Percentiles rank a stretch among this genome's conserved stretches.
These are phyloP conservation scores for Dictyostelium brefeldianum DNA, from an alignment of 78 protist species.

Conservation along the genomic window DNA sequence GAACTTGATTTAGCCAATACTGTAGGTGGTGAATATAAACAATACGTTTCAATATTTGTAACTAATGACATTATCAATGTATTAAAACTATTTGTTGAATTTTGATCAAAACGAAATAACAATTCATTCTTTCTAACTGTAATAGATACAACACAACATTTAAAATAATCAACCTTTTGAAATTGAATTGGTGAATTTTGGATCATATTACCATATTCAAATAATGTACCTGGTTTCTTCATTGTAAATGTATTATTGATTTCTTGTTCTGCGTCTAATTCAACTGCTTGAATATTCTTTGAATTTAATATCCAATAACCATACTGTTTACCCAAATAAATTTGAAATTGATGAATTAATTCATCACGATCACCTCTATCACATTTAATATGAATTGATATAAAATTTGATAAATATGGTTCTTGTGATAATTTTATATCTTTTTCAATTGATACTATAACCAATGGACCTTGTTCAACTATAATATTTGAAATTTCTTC, in stretches of 20 bases:
- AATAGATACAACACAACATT: not conserved
- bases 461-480: not conserved
- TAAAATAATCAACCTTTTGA: not conserved
- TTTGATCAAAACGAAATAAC: no score
- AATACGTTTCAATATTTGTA: not conserved
- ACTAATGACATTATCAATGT: no score
- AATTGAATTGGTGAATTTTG: not conserved
- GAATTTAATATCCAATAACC: not conserved
- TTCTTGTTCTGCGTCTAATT: not conserved
- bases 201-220: not conserved
- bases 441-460: not conserved
- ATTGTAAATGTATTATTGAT: not conserved
- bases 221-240: not conserved
- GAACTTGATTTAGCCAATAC: not conserved
- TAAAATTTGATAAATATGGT: slow-evolving; percentile 1
- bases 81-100: no score
- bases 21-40: not conserved
- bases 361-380: not conserved
- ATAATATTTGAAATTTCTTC: not conserved
- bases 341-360: not conserved
- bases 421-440: not conserved
- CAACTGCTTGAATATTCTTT: not conserved
- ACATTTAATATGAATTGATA: not conserved
- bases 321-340: not conserved
- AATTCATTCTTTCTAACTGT: not conserved